Conservation (phyloP, 2,329 filamentous ascomycete genomes). For the Hirsutella thompsonii region DNA sequence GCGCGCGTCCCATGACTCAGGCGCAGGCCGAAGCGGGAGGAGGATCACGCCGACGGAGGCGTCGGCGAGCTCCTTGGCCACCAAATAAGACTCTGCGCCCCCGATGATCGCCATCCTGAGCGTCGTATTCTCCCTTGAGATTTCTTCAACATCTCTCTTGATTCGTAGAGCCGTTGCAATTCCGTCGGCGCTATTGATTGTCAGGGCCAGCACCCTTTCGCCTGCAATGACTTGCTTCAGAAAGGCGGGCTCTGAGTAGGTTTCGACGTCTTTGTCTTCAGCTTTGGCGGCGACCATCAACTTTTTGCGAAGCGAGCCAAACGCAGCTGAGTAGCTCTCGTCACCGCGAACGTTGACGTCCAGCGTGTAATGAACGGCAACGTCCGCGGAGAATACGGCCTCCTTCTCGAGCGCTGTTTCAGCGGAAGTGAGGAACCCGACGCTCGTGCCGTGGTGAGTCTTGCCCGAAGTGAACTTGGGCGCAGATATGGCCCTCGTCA, state of each 20-base stretch:
- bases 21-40: constrained; percentile 42
- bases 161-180: constrained; percentile 47
- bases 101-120: constrained; percentile 46
- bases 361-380: constrained; percentile 46
- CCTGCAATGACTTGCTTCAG: constrained; percentile 41
- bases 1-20: constrained; percentile 45
- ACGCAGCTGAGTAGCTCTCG: constrained; percentile 40
- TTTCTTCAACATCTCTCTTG: constrained; percentile 40
- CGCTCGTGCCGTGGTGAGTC: constrained; percentile 43
- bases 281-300: constrained; percentile 35
- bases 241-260: constrained; percentile 35
- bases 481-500: constrained; percentile 45
- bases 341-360: constrained; percentile 22
- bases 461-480: constrained; percentile 29
- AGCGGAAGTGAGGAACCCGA: constrained; percentile 42
- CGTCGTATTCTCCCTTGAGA: constrained; percentile 8
- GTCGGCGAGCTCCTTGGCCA: constrained; percentile 43
- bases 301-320: constrained; percentile 38
- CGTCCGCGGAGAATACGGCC: constrained; percentile 40
- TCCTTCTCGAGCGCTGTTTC: constrained; percentile 30
- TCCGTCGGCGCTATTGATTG: constrained; percentile 48
- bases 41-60: constrained; percentile 48
- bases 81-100: constrained; percentile 47
- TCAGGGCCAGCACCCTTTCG: constrained; percentile 40
- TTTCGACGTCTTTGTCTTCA: constrained; percentile 20